Evolutionary conservation across 768 basidiomycete genomes (phyloP).

Genomic region (Pulveroboletus ravenelii): DNA sequence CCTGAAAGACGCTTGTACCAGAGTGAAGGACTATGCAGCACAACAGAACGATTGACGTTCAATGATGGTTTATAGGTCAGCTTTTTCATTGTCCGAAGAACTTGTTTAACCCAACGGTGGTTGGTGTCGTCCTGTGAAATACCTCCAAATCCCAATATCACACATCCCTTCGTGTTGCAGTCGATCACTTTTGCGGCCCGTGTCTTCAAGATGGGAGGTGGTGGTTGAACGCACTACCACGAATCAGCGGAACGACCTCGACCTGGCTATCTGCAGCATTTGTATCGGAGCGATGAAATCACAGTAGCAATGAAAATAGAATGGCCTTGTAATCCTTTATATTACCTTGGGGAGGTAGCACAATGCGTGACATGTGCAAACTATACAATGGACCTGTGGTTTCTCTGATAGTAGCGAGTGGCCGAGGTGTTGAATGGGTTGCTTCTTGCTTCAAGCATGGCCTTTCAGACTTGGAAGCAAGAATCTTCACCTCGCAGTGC

Average conservation of each 20-base stretch:
- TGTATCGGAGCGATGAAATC: too few species aligned
- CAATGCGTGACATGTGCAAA: too few species aligned
- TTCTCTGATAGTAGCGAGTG: too few species aligned
- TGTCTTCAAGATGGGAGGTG: background rate
- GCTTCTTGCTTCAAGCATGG: too few species aligned
- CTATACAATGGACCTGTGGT: too few species aligned
- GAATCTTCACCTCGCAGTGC: background rate
- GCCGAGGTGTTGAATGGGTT: background rate
- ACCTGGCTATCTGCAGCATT: background rate
- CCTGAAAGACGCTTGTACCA: slow-evolving; percentile 21
- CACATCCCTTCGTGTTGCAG: background rate
- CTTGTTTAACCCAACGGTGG: too few species aligned
- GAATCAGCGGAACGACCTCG: background rate
- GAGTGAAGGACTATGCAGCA: slow-evolving; percentile 7
- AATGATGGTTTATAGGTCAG: background rate
- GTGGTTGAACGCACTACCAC: background rate
- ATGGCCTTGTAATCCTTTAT: too few species aligned
- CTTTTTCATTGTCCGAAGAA: background rate
- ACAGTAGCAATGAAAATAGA: too few species aligned
- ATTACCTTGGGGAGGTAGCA: too few species aligned
- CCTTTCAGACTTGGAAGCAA: background rate
- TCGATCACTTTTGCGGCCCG: background rate
- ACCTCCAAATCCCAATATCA: too few species aligned
- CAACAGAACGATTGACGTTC: slow-evolving; percentile 3
- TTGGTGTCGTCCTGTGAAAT: too few species aligned